Percentiles rank a stretch among this genome's conserved stretches.
phyloP scores from a whole-genome alignment of 78 protist species.

The Paratrimastix pyriformis region DNA sequence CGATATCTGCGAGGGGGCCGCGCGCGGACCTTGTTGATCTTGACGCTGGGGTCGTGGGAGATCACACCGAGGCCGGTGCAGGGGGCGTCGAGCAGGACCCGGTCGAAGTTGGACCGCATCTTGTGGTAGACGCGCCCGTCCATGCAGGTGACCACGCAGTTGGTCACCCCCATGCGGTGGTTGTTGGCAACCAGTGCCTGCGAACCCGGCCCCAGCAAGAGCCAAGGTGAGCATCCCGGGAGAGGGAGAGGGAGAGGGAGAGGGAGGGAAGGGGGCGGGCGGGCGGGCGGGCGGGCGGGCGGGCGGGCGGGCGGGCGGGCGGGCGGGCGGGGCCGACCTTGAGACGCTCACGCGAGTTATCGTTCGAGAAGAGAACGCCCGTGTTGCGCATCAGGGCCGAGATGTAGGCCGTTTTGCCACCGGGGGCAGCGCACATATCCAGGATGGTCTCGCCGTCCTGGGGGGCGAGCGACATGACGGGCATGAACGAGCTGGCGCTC shows the following conservation, averaged over 20 bases:
- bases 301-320: too few species aligned
- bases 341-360: constrained; percentile 67
- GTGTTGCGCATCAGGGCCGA: constrained; percentile 88
- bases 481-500: constrained; percentile 89
- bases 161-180: constrained; percentile 54
- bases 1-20: too few species aligned
- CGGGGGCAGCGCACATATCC: constrained; percentile 97
- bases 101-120: constrained; percentile 62
- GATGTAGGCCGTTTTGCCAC: constrained; percentile 95
- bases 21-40: constrained; percentile 35
- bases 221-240: constrained; percentile 45
- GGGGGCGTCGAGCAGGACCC: constrained; percentile 98
- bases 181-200: constrained; percentile 16
- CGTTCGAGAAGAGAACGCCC: constrained; percentile 89
- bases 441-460: constrained; percentile 71
- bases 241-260: too few species aligned
- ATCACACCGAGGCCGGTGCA: constrained; percentile 98
- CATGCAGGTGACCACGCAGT: constrained; percentile 65
- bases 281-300: too few species aligned
- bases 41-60: constrained; percentile 77
- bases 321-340: too few species aligned
- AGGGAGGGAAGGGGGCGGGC: too few species aligned
- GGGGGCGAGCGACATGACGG: constrained; percentile 89
- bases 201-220: too few species aligned
- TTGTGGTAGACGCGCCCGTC: constrained; percentile 81